Base-by-base conservation (phyloP, 305 asterid genomes). In the Plantago coronopus region DNA sequence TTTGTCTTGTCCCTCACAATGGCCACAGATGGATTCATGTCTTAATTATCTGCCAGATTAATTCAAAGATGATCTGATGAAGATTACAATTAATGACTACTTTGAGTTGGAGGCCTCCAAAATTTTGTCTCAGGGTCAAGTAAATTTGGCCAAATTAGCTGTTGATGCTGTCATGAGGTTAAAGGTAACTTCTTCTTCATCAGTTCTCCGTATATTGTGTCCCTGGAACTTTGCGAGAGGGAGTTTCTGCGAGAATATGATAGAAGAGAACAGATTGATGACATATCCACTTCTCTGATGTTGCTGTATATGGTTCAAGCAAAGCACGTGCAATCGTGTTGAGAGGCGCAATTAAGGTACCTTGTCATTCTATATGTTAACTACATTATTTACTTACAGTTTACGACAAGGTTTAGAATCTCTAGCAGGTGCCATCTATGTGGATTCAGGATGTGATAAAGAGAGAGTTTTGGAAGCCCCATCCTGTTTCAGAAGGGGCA, bases 11-110 rank as follows among this genome's bases (percentile, higher is more conserved):
- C n/a, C n/a, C n/a, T n/a, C n/a, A n/a, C n/a, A n/a, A n/a, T n/a
- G n/a, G n/a, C n/a, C n/a, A n/a, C n/a, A n/a, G n/a, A n/a, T n/a
- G n/a, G n/a, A n/a, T n/a, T n/a, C n/a, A n/a, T n/a, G n/a, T n/a
- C n/a, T n/a, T n/a, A n/a, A n/a, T n/a, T n/a, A n/a, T n/a, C n/a
- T n/a, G n/a, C n/a, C 93, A 88, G 95, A 82, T 70, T 86, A 84
- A 77, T 91, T 88, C 71, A 84, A 72, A 65, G 66, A 61, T 0
- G 98, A 91, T 75, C 68, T 91, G 71, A 75, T 91, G 93, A 88
- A 84, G 79, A 88, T 91, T 59, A 95, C 95, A 37, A n/a, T n/a
- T n/a, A n/a, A 84, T 71, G 95, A 91, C 98, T 64, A 91, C 95
- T 49, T 74, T 91, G 87, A 91, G 98, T n/a, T n/a, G n/a, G n/a